Evolutionary conservation across 257 asterid species (phyloP).

Genomic region (Verbena officinalis): DNA sequence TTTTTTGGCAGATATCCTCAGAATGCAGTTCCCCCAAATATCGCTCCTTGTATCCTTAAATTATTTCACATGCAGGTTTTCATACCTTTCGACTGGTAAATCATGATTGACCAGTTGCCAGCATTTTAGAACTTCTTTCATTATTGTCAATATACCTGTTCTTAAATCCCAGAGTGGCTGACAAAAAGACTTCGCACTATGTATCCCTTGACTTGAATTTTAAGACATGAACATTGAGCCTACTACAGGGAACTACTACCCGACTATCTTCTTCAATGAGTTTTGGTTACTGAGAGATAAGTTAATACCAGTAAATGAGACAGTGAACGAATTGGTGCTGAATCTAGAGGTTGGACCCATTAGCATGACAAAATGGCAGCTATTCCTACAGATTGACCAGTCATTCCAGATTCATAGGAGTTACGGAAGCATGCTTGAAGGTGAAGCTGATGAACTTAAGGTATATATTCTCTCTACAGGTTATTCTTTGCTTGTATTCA

Average conservation of each 20-base stretch:
- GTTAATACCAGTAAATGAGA: slow-evolving; percentile 71
- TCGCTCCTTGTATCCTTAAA: slow-evolving; percentile 90
- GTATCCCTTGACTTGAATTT: slow-evolving; percentile 56
- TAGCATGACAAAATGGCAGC: slow-evolving; percentile 98
- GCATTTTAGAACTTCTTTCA: slow-evolving; percentile 20
- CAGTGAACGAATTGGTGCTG: slow-evolving; percentile 79
- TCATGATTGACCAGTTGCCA: neutral
- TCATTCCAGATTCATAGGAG: slow-evolving; percentile 91
- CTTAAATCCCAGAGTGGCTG: slow-evolving; percentile 7
- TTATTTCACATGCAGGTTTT: slow-evolving; percentile 8
- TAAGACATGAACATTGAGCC: slow-evolving; percentile 75
- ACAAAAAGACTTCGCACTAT: neutral
- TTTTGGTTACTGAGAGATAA: slow-evolving; percentile 95
- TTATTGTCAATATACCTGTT: neutral
- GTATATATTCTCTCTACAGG: slow-evolving; percentile 35
- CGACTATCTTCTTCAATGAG: slow-evolving; percentile 86
- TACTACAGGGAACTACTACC: slow-evolving; percentile 82
- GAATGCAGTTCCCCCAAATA: slow-evolving; percentile 85
- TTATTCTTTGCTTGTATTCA: neutral
- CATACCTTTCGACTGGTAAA: slow-evolving; percentile 2
- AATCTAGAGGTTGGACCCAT: slow-evolving; percentile 91
- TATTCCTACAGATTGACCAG: slow-evolving; percentile 93
- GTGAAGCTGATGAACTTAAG: slow-evolving; percentile 99
- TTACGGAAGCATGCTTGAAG: slow-evolving; percentile 98
- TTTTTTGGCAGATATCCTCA: slow-evolving; percentile 66